Evolutionary conservation across 257 asterid species (phyloP), one percentile per base, ranked within the genome.

Genomic region (Solanum virginianum): DNA sequence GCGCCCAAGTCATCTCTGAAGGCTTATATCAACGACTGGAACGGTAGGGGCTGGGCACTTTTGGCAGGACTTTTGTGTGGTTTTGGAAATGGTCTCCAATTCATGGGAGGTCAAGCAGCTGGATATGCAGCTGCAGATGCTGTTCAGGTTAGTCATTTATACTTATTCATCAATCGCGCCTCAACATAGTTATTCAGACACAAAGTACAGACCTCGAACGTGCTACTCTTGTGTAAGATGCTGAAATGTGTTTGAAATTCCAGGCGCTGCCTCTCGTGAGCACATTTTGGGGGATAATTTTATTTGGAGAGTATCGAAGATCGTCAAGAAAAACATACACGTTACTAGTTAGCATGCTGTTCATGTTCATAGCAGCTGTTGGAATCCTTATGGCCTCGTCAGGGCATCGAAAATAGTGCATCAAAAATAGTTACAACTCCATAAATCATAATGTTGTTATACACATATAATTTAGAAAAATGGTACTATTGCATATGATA

Each of bases 41-140:
- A 96, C 18, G 99, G 99, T 9, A 86, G 99, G 85, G 93, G 98
- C 10, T 94, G 98, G 98, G 98, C 98, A 75, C 86, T 95, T 80
- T 84, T 94, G 89, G 98, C 99, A 0, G 99, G 99, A 26, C 88
- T 96, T 39, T 80, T 96, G 47, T 94, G 98, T 36, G 99, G 99
- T 54, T 94, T 96, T 75, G 99, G 99, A 26, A 95, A 95, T 16
- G 99, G 99, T 18, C 98, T 96, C 59, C 99, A 96, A 92, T 96
- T 96, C 84, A 96, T 96, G 98, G 99, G 99, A 82, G 99, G 99
- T 63, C 98, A 96, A 83, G 98, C 98, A 63, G 98, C 98, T 66
- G 99, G 99, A 54, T 96, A 96, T 70, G 98, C 99, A 75, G 99
- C 98, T 80, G 99, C 98, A 13, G 99, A 95, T 82, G 99, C 99